Evolutionary conservation across 129 eudicot species (phyloP), one percentile per base, ranked within the genome.

Genomic region (Artemisia annua): DNA sequence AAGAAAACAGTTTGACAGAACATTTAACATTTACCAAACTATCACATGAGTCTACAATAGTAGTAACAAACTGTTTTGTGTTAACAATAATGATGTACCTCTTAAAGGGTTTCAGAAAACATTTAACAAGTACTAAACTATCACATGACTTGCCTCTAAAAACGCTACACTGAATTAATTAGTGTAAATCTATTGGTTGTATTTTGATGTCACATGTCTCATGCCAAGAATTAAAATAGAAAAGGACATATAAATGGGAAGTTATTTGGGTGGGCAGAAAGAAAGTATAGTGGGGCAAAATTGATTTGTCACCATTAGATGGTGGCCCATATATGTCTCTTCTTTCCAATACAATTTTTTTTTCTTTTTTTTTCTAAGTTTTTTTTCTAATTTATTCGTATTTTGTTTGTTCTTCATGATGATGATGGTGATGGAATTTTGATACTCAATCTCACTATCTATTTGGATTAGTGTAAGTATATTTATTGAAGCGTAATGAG

Each of bases 271-370:
- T 66, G 60, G 79, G 72, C 58, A 66, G 57, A 65, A 75, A 75
- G 24, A 75, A 54, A 59, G 28, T 32, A 51, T 50, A 28, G 76
- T 72, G 73, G 77, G 76, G 77, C 77, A 78, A n/a, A n/a, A 78
- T 78, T 70, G 82, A 70, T 53, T 78, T 78, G 82, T 64, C 82
- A 78, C 82, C 76, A 70, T 70, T 78, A 70, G 59, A 70, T 63
- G 82, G 77, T 63, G 82, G 82, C 77, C 82, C 81, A 18, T 62
- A n/a, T 78, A 54, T 78, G 82, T 78, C 48, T 24, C 82, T 70
- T 73, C 65, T 70, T 78, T 39, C n/a, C 58, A 53, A 58, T 78
- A 78, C 82, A 63, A 18, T 11, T 73, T 55, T 62, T n/a, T n/a
- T n/a, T n/a, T n/a, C n/a, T n/a, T n/a, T n/a, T n/a, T n/a, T n/a